These are phyloP conservation scores for Pseudonitzschia multiseries DNA, from an alignment of 108 stramenopile species.

Conservation along the genomic window DNA sequence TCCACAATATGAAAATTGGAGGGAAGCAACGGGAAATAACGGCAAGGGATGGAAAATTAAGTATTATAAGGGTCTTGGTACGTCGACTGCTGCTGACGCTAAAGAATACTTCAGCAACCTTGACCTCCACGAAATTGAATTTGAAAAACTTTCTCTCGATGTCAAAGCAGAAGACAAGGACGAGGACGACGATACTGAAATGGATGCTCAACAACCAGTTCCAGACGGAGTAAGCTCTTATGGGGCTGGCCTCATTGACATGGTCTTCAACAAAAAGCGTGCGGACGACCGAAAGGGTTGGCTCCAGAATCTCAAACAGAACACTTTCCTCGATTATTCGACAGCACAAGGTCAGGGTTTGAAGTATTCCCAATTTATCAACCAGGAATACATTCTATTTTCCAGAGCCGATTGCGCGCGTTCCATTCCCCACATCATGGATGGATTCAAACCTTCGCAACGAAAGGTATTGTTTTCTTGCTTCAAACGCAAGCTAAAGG, in stretches of 20 bases:
- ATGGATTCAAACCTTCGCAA: slow-evolving; percentile 99
- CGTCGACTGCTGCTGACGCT: slow-evolving; percentile 94
- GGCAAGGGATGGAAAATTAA: slow-evolving; percentile 95
- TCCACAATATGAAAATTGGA: slow-evolving; percentile 95
- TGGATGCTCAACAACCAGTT: slow-evolving; percentile 6
- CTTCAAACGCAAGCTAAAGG: slow-evolving; percentile 98
- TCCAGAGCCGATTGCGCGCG: slow-evolving; percentile 91
- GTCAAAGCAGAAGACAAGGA: slow-evolving; percentile 36
- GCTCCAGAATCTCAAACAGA: slow-evolving; percentile 68
- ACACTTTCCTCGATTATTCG: slow-evolving; percentile 90
- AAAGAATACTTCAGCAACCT: slow-evolving; percentile 85
- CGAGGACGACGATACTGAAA: slow-evolving; percentile 10
- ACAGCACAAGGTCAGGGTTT: slow-evolving; percentile 60
- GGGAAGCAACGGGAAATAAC: slow-evolving; percentile 79
- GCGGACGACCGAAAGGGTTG: slow-evolving; percentile 95
- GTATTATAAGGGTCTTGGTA: slow-evolving; percentile 99
- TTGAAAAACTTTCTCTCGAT: slow-evolving; percentile 61
- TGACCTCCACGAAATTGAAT: slow-evolving; percentile 71
- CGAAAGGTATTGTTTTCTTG: slow-evolving; percentile 98
- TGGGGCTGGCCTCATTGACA: slow-evolving; percentile 92
- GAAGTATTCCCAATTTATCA: slow-evolving; percentile 93
- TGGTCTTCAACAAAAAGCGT: slow-evolving; percentile 96
- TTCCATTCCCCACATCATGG: slow-evolving; percentile 93
- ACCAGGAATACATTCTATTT: slow-evolving; percentile 97
- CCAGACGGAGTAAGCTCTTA: slow-evolving; percentile 20